A percentile compares a stretch with the other conserved stretches of the same genome.
phyloP scores from a whole-genome alignment of 345 rosid genomes.

The Moricandia arvensis region DNA sequence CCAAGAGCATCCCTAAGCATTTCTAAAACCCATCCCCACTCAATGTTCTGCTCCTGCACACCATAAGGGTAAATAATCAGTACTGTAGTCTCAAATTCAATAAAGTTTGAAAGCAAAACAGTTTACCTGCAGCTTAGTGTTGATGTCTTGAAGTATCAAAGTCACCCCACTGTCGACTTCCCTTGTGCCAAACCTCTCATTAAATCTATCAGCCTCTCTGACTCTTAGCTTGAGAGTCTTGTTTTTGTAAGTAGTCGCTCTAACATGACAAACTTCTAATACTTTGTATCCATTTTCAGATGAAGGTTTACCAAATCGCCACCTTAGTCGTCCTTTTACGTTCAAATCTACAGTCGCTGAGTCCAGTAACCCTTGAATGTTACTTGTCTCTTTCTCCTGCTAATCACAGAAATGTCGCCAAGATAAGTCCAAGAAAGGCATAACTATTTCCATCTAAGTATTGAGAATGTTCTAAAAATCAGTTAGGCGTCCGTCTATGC shows the following conservation, averaged over 20 bases:
- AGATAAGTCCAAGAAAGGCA: not conserved
- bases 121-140: constrained; percentile 32
- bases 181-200: constrained; percentile 40
- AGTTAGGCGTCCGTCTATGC: no score
- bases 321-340: constrained; percentile 57
- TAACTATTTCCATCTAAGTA: not conserved
- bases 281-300: constrained; percentile 42
- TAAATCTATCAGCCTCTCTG: constrained; percentile 51
- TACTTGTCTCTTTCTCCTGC: constrained; percentile 55
- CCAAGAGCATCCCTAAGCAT: constrained; percentile 12
- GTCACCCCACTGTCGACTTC: constrained; percentile 36
- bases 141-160: constrained; percentile 50
- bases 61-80: not conserved
- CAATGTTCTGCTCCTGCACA: constrained; percentile 13
- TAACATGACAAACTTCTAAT: constrained; percentile 48
- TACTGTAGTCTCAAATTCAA: not conserved
- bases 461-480: no score
- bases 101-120: not conserved
- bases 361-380: constrained; percentile 42
- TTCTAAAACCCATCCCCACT: not conserved
- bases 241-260: constrained; percentile 35
- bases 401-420: not conserved
- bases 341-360: constrained; percentile 50
- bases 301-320: constrained; percentile 47
- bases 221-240: constrained; percentile 42